Evolutionary conservation across 768 basidiomycete genomes (phyloP).

Genomic region (Mycena belliarum): DNA sequence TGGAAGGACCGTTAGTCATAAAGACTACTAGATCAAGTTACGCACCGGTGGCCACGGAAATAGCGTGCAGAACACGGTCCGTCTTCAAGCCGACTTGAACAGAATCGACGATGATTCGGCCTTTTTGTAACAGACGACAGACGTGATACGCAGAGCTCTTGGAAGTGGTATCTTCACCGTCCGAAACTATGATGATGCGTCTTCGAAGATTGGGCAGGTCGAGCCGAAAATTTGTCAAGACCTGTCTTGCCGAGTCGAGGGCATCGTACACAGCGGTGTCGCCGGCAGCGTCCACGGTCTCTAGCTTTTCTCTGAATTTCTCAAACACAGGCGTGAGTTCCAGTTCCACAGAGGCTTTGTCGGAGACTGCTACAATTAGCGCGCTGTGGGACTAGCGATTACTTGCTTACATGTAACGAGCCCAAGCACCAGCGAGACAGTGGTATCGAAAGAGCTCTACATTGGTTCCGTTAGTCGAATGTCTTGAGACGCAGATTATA

Average conservation of each 20-base stretch:
- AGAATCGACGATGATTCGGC: constrained; percentile 28
- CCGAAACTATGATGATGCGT: constrained; percentile 31
- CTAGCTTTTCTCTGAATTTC: constrained; percentile 26
- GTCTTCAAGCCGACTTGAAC: constrained; percentile 27
- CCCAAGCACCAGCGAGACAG: constrained; percentile 28
- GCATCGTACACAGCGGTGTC: constrained; percentile 32
- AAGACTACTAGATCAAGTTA: background rate
- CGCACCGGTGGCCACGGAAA: constrained; percentile 30
- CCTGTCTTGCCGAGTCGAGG: constrained; percentile 25
- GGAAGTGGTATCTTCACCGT: constrained; percentile 31
- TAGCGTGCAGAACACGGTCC: constrained; percentile 24
- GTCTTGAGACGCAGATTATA: background rate
- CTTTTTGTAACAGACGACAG: constrained; percentile 21
- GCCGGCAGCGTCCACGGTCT: constrained; percentile 20
- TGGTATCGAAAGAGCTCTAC: constrained; percentile 32
- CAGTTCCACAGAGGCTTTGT: constrained; percentile 20
- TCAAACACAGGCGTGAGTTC: constrained; percentile 30
- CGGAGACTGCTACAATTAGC: too few relatives aligned
- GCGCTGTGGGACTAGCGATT: too few relatives aligned
- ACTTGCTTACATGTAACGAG: constrained; percentile 31
- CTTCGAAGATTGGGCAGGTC: constrained; percentile 27
- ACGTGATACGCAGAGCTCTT: constrained; percentile 20
- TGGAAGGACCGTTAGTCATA: background rate
- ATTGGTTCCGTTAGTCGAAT: background rate
- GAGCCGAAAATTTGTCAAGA: constrained; percentile 23